A percentile compares a stretch with the other conserved stretches of the same genome.
Evolutionary conservation across 2,329 filamentous ascomycete genomes (phyloP).

Genomic region (Cytospora mali): DNA sequence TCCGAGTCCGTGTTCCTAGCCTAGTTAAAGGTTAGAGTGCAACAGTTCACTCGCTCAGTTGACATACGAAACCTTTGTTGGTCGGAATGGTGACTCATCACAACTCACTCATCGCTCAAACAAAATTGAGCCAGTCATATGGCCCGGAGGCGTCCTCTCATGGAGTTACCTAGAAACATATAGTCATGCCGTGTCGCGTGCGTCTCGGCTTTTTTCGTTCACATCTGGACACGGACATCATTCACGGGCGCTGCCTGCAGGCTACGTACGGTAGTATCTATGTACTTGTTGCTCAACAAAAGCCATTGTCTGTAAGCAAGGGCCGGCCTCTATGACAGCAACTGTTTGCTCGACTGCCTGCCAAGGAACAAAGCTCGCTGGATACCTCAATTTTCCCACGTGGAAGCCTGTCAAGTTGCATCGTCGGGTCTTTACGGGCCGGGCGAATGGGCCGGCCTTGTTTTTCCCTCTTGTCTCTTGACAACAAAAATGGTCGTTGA

Average conservation of each 20-base stretch:
- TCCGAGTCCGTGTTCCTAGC: neutral
- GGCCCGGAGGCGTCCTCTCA: neutral
- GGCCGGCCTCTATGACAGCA: neutral
- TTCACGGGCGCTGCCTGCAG: neutral
- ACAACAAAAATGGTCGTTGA: neutral
- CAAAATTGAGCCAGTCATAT: neutral
- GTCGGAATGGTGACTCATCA: neutral
- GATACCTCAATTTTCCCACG: constrained; percentile 9
- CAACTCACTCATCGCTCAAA: neutral
- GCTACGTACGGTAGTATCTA: no score
- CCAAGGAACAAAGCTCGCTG: neutral
- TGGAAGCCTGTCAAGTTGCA: neutral
- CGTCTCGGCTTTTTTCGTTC: neutral
- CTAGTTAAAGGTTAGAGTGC: neutral
- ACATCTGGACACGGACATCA: neutral
- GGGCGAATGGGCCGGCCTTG: neutral
- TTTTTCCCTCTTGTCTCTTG: neutral
- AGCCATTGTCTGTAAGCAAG: neutral
- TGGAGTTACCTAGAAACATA: neutral
- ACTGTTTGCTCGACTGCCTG: neutral
- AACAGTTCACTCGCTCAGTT: neutral
- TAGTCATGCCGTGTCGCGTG: neutral
- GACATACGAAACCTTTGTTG: neutral
- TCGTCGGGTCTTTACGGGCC: neutral
- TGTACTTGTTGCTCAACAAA: neutral